phyloP scores from a whole-genome alignment of 1,284 basidiomycete species.

The Anthracocystis walkeri region DNA sequence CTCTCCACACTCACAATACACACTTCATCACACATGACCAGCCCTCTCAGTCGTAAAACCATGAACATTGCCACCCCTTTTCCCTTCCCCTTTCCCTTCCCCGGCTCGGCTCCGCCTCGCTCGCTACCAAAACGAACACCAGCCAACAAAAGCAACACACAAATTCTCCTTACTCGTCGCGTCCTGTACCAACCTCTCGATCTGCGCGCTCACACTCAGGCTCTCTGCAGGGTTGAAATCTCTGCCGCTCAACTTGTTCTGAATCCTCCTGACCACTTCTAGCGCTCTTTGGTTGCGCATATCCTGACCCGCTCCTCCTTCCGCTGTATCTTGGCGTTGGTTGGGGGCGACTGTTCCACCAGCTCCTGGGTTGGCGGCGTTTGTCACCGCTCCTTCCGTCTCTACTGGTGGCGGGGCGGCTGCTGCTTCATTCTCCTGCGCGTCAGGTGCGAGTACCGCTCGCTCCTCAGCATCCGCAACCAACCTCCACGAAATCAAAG shows the following conservation, averaged over 20 bases:
- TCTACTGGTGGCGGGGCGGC: slow-evolving; percentile 21
- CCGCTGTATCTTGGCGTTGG: slow-evolving; percentile 8
- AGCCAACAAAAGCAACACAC: slow-evolving; percentile 66
- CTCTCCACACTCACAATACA: no score
- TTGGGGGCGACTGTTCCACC: slow-evolving; percentile 12
- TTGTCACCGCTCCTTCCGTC: neutral
- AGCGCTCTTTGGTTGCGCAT: slow-evolving; percentile 64
- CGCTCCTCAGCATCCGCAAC: slow-evolving; percentile 47
- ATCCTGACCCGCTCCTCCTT: slow-evolving; percentile 24
- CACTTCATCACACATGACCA: no score
- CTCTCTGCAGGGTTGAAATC: slow-evolving; percentile 63
- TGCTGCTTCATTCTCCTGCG: slow-evolving; percentile 60
- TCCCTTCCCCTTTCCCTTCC: no score
- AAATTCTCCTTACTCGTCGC: slow-evolving; percentile 66
- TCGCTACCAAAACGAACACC: slow-evolving; percentile 65
- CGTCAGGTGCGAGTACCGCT: slow-evolving; percentile 56
- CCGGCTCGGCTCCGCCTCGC: no score
- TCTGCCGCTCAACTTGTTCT: slow-evolving; percentile 66
- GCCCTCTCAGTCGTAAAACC: no score
- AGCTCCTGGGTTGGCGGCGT: slow-evolving; percentile 13
- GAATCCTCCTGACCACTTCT: slow-evolving; percentile 66
- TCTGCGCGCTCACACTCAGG: slow-evolving; percentile 60
- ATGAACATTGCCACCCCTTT: no score
- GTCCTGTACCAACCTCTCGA: slow-evolving; percentile 64
- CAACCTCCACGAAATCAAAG: slow-evolving; percentile 74